Conservation (phyloP, 2,329 filamentous ascomycete species). For the Fusarium coffeatum region DNA sequence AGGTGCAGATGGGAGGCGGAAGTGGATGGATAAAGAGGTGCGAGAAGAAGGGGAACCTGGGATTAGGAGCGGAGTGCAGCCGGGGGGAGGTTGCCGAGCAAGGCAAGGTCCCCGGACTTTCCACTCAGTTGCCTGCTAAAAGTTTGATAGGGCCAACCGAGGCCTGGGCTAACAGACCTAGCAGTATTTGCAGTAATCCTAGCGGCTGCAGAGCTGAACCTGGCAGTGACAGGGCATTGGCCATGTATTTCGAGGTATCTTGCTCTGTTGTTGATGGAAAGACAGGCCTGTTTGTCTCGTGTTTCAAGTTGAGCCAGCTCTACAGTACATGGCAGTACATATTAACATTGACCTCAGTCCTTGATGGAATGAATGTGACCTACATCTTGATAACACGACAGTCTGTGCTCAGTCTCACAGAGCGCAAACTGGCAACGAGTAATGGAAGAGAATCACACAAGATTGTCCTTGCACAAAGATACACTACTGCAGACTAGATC, state of each 20-base stretch:
- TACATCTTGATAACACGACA: not conserved
- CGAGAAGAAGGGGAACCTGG: slow-evolving; percentile 26
- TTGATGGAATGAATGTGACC: slow-evolving; percentile 8
- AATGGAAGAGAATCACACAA: not conserved
- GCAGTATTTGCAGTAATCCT: slow-evolving; percentile 5
- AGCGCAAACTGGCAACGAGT: not conserved
- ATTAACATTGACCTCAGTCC: slow-evolving; percentile 6
- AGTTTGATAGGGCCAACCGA: slow-evolving; percentile 40
- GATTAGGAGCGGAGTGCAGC: slow-evolving; percentile 19
- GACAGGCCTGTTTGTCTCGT: not conserved
- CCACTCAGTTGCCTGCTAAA: slow-evolving; percentile 17
- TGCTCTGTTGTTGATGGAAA: not conserved
- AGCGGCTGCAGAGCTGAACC: slow-evolving; percentile 24
- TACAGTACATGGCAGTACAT: slow-evolving; percentile 12
- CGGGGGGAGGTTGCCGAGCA: slow-evolving; percentile 15
- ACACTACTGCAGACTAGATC: slow-evolving; percentile 6
- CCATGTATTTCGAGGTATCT: slow-evolving; percentile 26
- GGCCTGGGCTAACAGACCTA: slow-evolving; percentile 11
- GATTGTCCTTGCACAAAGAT: slow-evolving; percentile 10
- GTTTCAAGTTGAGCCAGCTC: slow-evolving; percentile 28
- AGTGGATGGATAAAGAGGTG: slow-evolving; percentile 29
- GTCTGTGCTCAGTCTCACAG: not conserved
- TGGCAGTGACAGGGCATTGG: slow-evolving; percentile 18
- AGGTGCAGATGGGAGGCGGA: slow-evolving; percentile 19
- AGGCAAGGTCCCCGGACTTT: slow-evolving; percentile 30